Conservation (phyloP, 106 monocot genomes). For the Phalaenopsis equestris region DNA sequence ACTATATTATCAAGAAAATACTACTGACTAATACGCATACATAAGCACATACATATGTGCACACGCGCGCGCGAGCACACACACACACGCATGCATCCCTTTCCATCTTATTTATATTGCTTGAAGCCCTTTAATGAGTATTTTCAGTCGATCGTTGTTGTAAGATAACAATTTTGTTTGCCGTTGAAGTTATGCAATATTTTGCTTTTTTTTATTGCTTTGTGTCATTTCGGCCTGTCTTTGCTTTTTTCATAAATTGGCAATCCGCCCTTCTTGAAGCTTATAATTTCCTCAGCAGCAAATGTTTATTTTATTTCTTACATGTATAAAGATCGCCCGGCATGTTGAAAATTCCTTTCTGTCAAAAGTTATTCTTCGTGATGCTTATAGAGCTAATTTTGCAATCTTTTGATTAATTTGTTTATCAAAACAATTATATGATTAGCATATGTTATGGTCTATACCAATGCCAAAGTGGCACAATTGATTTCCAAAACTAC, state of each 20-base stretch:
- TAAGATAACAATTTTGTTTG: background rate
- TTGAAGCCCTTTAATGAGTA: too few species aligned
- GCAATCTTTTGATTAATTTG: background rate
- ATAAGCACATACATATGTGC: too few species aligned
- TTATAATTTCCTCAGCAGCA: background rate
- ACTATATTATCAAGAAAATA: too few species aligned
- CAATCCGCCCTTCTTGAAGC: background rate
- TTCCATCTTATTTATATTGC: too few species aligned
- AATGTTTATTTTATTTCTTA: background rate
- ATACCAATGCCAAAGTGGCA: background rate
- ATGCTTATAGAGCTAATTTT: background rate
- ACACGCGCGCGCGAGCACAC: too few species aligned
- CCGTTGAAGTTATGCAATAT: background rate
- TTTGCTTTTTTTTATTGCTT: background rate
- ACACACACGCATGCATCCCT: too few species aligned
- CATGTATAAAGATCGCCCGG: background rate
- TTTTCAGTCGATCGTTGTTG: background rate
- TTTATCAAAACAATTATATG: background rate
- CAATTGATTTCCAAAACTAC: background rate
- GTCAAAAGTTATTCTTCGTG: background rate
- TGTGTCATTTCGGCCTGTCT: background rate
- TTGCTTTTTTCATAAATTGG: background rate
- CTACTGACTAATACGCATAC: too few species aligned
- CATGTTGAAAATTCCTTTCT: background rate
- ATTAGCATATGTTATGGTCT: background rate